Base-by-base conservation (phyloP, 202 grass and related monocot species). In the Schoenoplectus tabernaemontani region DNA sequence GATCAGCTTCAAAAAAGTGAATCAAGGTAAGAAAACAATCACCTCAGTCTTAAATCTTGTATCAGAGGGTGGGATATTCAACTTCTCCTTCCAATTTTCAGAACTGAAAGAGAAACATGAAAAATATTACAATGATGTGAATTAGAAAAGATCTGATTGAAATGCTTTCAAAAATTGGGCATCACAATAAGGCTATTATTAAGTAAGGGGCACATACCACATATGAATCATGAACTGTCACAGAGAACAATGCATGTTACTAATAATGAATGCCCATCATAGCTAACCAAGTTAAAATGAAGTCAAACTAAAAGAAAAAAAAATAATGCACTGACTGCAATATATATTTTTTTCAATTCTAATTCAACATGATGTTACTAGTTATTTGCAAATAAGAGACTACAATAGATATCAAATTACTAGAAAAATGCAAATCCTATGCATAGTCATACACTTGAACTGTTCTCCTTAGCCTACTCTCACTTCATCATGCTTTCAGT, bases 41-140 rank as follows among this genome's bases (percentile, higher is more conserved):
- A 96, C 92, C 89, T 96, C 89, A 22, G 93, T 92, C 54, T 47
- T 92, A 86, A 88, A 92, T 63, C 93, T 82, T 33, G 93, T 90
- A 90, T 96, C 93, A 80, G 61, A 43, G 56, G 86, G 80, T 56
- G 90, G 93, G 53, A 96, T 83, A 73, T 85, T 92, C 82, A 96
- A 88, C 86, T 86, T 90, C 33, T 87, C 79, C 80, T 96, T 96
- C 93, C 93, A 96, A 82, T 92, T 86, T 86, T 93, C 84, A 56
- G 86, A 88, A 85, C 92, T 96, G 87, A 83, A 81, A 56, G 86
- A 70, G 50, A 86, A 66, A 28, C 12, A 38, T 24, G 5, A 32
- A 81, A 42, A 57, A 34, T 38, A 79, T 39, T n/a, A n/a, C 12
- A 81, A 5, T 70, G 42, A 23, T 70, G 58, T 24, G 24, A 9